Base-by-base conservation (phyloP, 2,329 filamentous ascomycete species). In the Nigrograna mackinnonii region DNA sequence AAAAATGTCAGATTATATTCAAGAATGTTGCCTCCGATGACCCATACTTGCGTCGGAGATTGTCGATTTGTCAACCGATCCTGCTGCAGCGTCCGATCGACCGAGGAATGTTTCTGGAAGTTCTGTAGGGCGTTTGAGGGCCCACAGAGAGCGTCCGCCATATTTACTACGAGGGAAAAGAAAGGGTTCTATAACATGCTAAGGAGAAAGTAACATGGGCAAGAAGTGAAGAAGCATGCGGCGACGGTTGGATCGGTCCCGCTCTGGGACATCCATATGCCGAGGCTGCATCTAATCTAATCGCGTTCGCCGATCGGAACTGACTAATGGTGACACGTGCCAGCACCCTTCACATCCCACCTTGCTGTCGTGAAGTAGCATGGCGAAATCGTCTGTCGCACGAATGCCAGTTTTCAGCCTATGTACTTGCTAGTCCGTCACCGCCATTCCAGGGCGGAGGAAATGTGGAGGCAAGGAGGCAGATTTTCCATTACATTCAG, bases 91-190 rank as follows among this genome's bases (percentile, higher is more conserved):
- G 84, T 84, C 41, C 85, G 77, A 62, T 91, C 86, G 49, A 81
- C 77, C 36, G 84, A 77, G 9, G 81, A 73, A 66, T 90, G 86
- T 57, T 86, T 84, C 57, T 86, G 80, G 62, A 91, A 82, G 59
- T 80, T 85, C 67, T 89, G 87, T 39, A 89, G 79, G 49, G 86
- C 79, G 68, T 87, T 90, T 11, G 87, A 87, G 14, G 87, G 86
- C 45, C 87, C 86, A 64, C 87, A 91, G 42, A 88, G 73, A 54
- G 79, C 77, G 58, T 87, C 84, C 39, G 80, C 75, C 84, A 87
- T 87, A 55, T 52, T 72, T 46, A 21, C 31, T 47, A 43, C 34
- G 36, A 46, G 46, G 55, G 55, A 41, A 22, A 18, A 60, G 55
- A 57, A 45, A 41, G 52, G 16, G 31, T 11, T 7, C 7, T 16